These are phyloP conservation scores for Sicyos edulis DNA, from an alignment of 306 rosid genomes.

Conservation along the genomic window DNA sequence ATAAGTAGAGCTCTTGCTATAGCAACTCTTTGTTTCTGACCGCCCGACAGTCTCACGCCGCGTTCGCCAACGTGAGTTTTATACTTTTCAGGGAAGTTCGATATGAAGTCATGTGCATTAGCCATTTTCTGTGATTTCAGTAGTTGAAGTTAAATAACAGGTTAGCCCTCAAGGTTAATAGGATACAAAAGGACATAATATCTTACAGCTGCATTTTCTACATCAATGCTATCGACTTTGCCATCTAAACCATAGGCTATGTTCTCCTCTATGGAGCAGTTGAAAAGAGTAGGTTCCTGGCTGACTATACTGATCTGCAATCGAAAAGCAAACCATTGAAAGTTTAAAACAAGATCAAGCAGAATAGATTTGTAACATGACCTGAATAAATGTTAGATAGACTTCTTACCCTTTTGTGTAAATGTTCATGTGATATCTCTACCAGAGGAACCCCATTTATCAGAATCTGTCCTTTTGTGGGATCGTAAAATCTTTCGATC, in stretches of 20 bases:
- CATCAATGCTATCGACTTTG: slow-evolving; percentile 35
- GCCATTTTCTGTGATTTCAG: slow-evolving; percentile 31
- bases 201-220: slow-evolving; percentile 68
- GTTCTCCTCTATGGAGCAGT: slow-evolving; percentile 74
- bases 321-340: background rate
- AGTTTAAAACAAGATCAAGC: background rate
- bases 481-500: slow-evolving; percentile 85
- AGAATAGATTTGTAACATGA: background rate
- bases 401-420: slow-evolving; percentile 62
- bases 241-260: slow-evolving; percentile 74
- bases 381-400: background rate
- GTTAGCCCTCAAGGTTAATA: background rate
- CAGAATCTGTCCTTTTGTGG: slow-evolving; percentile 56
- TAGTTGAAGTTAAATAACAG: slow-evolving; percentile 12
- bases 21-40: slow-evolving; percentile 34
- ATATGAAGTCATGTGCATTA: slow-evolving; percentile 34
- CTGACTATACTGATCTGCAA: slow-evolving; percentile 74
- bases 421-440: slow-evolving; percentile 67
- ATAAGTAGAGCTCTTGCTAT: slow-evolving; percentile 35
- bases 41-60: slow-evolving; percentile 34
- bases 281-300: slow-evolving; percentile 74
- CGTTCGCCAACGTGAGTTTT: slow-evolving; percentile 30
- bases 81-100: slow-evolving; percentile 29
- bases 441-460: slow-evolving; percentile 67
- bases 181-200: slow-evolving; percentile 11